Evolutionary conservation across 306 rosid species (phyloP).

Genomic region (Fragaria nilgerrensis): DNA sequence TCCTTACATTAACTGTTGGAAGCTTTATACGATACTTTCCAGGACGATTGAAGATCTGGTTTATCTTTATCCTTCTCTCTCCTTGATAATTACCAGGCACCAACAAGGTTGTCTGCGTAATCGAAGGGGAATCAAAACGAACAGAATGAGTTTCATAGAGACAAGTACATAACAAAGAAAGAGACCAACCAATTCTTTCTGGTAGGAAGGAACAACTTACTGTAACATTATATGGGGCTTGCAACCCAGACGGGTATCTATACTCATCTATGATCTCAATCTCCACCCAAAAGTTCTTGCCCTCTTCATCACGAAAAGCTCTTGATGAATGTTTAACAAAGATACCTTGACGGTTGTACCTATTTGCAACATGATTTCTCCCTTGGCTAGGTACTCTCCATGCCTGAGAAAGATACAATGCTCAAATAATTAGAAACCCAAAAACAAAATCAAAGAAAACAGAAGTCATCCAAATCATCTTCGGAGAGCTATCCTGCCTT

Average conservation of each 20-base stretch:
- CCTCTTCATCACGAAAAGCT: slow-evolving; percentile 97
- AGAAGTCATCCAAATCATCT: slow-evolving; percentile 23
- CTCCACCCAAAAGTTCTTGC: slow-evolving; percentile 90
- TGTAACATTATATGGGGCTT: slow-evolving; percentile 86
- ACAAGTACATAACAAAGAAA: slow-evolving; percentile 8
- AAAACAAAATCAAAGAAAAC: background rate
- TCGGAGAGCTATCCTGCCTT: slow-evolving; percentile 53
- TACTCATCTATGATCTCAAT: slow-evolving; percentile 75
- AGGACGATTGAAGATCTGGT: slow-evolving; percentile 53
- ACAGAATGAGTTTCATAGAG: slow-evolving; percentile 5
- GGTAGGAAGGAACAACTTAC: slow-evolving; percentile 37
- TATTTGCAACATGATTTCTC: slow-evolving; percentile 68
- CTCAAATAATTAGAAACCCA: background rate
- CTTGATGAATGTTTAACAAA: slow-evolving; percentile 77
- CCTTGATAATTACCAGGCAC: slow-evolving; percentile 99
- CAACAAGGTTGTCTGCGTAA: slow-evolving; percentile 68
- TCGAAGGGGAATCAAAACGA: slow-evolving; percentile 16
- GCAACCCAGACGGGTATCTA: slow-evolving; percentile 87
- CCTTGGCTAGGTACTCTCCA: slow-evolving; percentile 86
- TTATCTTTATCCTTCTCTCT: slow-evolving; percentile 76
- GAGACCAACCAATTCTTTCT: background rate
- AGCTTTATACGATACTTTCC: slow-evolving; percentile 82
- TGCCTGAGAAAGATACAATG: slow-evolving; percentile 48
- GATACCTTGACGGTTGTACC: slow-evolving; percentile 78
- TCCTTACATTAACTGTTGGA: slow-evolving; percentile 80